Base-by-base conservation (phyloP, 2,329 filamentous ascomycete genomes). In the Paraconiothyrium brasiliense region DNA sequence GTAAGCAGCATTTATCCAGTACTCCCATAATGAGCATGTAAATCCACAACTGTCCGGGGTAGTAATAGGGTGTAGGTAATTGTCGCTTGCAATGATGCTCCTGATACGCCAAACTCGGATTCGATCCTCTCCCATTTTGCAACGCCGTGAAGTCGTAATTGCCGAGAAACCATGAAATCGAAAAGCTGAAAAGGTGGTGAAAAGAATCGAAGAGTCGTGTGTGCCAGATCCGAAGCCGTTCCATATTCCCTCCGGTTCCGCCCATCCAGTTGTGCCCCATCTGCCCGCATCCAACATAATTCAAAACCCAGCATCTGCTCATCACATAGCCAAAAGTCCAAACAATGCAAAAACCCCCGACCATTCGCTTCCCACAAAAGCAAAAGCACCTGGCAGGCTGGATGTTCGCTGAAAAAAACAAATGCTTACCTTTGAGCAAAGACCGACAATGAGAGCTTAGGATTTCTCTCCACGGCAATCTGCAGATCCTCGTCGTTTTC, bases 401-500 rank as follows among this genome's bases (percentile, higher is more conserved):
- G 22, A n/a, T 54, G n/a, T 34, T 37, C 16, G 10, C 48, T 41
- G 20, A 57, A 61, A 39, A 54, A 47, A 16, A 48, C 30, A 52
- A 49, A 44, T 44, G 43, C 51, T 66, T 66, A 71, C 51, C 71
- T 63, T 47, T 64, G 59, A 34, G 69, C 71, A 16, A 70, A 72
- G 14, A 84, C 82, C 35, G 76, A 79, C 32, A 97, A 83, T 57
- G 94, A 88, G 65, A 98, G 83, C 82, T 97, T 97, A 67, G 93
- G 90, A 79, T 97, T 97, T 70, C 93, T 84, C 70, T 91, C 87
- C 65, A 97, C 83, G 3, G 94, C 94, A 67, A 87, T 85, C 66
- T 93, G 90, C 56, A 98, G 82, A 76, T 97, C 93, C 64, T 90
- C 86, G 75, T 97, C 89, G 78, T 88, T 93, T 73, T 92, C 83